phyloP scores from a whole-genome alignment of 1,139 yeast genomes.

The Magnusiomyces paraingens region DNA sequence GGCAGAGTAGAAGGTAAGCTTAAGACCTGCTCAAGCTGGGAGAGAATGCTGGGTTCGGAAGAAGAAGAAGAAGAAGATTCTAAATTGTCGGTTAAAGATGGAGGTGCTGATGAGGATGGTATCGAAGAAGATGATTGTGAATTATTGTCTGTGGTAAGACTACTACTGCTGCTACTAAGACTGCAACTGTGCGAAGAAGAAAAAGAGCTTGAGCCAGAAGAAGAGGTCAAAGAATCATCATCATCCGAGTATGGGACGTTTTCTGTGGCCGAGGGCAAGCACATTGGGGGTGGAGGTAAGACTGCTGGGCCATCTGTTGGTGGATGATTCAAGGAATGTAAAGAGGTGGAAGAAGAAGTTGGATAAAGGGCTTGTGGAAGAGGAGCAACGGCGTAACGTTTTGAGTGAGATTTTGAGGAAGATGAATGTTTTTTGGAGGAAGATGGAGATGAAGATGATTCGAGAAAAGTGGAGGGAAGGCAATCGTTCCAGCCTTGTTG shows the following conservation, averaged over 20 bases:
- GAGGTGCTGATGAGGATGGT: too few relatives aligned
- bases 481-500: constrained; percentile 38
- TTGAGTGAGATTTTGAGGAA: background rate
- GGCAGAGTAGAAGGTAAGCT: constrained; percentile 27
- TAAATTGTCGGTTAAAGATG: too few relatives aligned
- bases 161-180: too few relatives aligned
- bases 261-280: background rate
- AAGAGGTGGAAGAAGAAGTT: background rate
- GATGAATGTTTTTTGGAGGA: constrained; percentile 5
- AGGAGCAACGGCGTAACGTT: too few relatives aligned
- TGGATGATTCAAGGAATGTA: background rate
- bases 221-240: background rate
- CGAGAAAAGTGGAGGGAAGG: constrained; percentile 24
- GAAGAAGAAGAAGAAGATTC: too few relatives aligned
- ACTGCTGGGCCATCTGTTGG: too few relatives aligned
- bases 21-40: constrained; percentile 19
- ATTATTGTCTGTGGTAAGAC: too few relatives aligned
- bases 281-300: background rate
- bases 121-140: too few relatives aligned
- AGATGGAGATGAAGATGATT: too few relatives aligned
- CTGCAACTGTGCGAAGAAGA: too few relatives aligned
- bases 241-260: background rate
- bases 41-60: background rate
- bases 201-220: background rate
- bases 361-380: background rate